Base-by-base conservation (phyloP, 331 rosid species). In the Quercus tomentella region DNA sequence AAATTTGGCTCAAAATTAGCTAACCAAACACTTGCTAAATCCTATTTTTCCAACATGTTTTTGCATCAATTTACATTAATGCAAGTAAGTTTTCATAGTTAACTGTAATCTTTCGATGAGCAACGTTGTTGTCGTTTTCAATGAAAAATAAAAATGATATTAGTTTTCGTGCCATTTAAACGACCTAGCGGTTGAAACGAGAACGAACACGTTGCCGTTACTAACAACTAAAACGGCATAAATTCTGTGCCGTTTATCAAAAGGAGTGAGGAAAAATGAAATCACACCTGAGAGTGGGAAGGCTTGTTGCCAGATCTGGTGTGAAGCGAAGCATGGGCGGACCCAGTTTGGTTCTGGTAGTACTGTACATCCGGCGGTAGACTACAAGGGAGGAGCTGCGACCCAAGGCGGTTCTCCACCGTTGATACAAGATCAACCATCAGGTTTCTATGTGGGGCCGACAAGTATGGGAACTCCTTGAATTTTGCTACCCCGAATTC, bases 381-480 rank as follows among this genome's bases (percentile, higher is more conserved):
- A 1, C 86, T 62, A 49, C 87, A 94, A 55, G 94, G 97, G 77
- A 92, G 87, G 85, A 92, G 97, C 73, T 84, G 90, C 17, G 92
- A 86, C 9, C 74, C 66, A 4, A 94, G 81, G 17, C 94, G 91
- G 51, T 79, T 69, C 83, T 94, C 98, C 2, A 90, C 37, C 7
- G 77, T 52, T 5, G 89, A 86, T 49, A 92, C 80, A 2, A 90
- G 92, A 83, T 92, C 91, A 6, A 84, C 62, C 96, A 93, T 90
- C 43, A 94, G 88, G n/a, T 67, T 85, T 85, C 83, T 90, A 54
- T 90, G 98, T 1, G 92, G 60, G 55, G 73, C 22, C 4, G 98
- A 90, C 52, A 94, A 85, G 74, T 87, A 88, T 0, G 96, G 96
- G 72, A 94, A 92, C 3, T 89, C 96, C 68, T 66, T 63, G 57